Evolutionary conservation across 441 rosid genomes (phyloP).

Genomic region (Corymbia citriodora): DNA sequence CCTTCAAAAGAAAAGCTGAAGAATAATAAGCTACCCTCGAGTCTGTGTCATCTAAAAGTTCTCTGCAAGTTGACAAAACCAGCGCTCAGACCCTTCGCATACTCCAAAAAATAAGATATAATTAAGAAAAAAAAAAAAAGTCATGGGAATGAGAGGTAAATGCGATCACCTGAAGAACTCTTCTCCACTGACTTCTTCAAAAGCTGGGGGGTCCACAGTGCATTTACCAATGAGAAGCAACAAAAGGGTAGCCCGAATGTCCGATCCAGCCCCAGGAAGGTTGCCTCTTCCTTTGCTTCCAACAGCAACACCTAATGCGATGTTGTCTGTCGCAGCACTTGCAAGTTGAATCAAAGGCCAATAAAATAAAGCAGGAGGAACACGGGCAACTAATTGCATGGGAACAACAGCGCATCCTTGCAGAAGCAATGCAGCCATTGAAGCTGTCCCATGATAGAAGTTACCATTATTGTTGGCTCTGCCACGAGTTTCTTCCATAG

Average conservation of each 20-base stretch:
- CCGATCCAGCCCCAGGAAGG: constrained; percentile 95
- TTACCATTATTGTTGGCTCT: constrained; percentile 35
- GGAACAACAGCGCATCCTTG: constrained; percentile 92
- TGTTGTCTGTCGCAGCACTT: constrained; percentile 94
- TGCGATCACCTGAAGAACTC: constrained; percentile 78
- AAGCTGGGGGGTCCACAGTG: constrained; percentile 85
- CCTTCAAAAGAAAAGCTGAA: constrained; percentile 97
- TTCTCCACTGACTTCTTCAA: constrained; percentile 92
- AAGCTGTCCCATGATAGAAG: constrained; percentile 52
- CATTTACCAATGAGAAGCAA: constrained; percentile 96
- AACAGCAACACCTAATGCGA: constrained; percentile 97
- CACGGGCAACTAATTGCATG: constrained; percentile 93
- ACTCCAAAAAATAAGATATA: neutral
- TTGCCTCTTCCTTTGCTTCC: constrained; percentile 99
- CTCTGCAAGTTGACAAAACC: constrained; percentile 43
- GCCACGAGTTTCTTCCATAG: constrained; percentile 44
- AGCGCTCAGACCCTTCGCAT: neutral
- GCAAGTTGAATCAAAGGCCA: constrained; percentile 99
- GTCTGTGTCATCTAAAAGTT: constrained; percentile 92
- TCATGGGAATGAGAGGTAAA: neutral
- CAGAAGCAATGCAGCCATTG: constrained; percentile 94
- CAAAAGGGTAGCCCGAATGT: constrained; percentile 88
- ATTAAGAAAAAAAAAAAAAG: neutral
- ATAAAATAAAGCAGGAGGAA: constrained; percentile 87
- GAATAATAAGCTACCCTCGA: constrained; percentile 98